Percentiles rank a stretch among this genome's conserved stretches.
Conservation (phyloP, 1,284 basidiomycete genomes). For the Pyrrhoderma lamaoense region DNA sequence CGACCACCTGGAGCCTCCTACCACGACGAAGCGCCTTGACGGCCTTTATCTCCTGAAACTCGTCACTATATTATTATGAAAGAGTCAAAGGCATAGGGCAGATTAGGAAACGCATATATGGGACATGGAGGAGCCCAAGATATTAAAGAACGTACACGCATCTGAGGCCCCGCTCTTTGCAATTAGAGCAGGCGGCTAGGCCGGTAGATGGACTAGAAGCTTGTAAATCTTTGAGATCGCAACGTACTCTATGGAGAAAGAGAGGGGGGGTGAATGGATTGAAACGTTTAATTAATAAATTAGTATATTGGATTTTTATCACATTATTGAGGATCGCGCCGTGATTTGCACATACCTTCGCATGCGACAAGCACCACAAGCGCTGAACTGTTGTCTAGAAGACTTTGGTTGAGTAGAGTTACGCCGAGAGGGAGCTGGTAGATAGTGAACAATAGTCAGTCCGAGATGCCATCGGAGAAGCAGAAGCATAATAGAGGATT, state of each 20-base stretch:
- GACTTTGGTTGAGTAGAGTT: conserved; percentile 57
- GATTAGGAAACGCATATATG: neutral
- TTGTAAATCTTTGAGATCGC: conserved; percentile 71
- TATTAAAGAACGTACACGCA: conserved; percentile 58
- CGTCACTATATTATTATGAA: conserved; percentile 59
- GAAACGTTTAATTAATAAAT: neutral
- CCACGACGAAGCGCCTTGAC: conserved; percentile 80
- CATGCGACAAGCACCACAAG: conserved; percentile 86
- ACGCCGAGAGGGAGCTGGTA: conserved; percentile 26
- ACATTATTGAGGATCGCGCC: no score
- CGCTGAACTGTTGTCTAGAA: conserved; percentile 74
- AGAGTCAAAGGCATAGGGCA: neutral
- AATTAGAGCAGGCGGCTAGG: conserved; percentile 74
- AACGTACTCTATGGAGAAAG: conserved; percentile 51
- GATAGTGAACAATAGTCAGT: conserved; percentile 13
- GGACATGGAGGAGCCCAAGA: neutral
- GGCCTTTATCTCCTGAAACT: conserved; percentile 81
- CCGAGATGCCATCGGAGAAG: neutral
- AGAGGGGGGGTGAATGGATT: conserved; percentile 4
- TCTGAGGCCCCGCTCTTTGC: conserved; percentile 76
- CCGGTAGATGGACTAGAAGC: conserved; percentile 30
- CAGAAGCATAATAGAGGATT: neutral
- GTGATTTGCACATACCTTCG: conserved; percentile 42
- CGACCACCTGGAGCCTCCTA: conserved; percentile 77
- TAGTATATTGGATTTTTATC: neutral